Evolutionary conservation across 331 rosid species (phyloP).

Genomic region (Saraca asoca): DNA sequence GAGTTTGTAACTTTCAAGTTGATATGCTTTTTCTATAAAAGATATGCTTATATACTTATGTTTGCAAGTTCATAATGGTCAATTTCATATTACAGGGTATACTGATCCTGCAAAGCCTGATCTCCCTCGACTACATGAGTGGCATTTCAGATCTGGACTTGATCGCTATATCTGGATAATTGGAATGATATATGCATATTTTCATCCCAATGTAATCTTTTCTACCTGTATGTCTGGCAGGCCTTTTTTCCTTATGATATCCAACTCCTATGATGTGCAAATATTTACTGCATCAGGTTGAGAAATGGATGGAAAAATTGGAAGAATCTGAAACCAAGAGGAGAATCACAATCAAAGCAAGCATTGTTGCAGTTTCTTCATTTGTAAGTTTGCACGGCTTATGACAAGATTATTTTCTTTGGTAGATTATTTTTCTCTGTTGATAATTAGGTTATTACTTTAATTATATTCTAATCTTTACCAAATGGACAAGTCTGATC

Average conservation of each 20-base stretch:
- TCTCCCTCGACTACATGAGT: constrained; percentile 82
- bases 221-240: constrained; percentile 29
- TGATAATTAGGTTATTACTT: constrained; percentile 1
- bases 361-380: constrained; percentile 58
- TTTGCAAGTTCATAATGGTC: constrained; percentile 27
- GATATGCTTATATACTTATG: constrained; percentile 20
- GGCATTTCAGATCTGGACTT: constrained; percentile 99
- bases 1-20: constrained; percentile 33
- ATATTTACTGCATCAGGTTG: constrained; percentile 59
- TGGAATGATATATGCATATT: constrained; percentile 97
- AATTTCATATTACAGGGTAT: constrained; percentile 63
- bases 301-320: constrained; percentile 96
- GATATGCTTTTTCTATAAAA: constrained; percentile 9
- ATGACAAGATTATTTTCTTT: constrained; percentile 24
- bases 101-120: constrained; percentile 96
- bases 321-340: constrained; percentile 87
- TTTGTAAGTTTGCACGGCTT: constrained; percentile 66
- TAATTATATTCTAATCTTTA: constrained; percentile 23
- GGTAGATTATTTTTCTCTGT: constrained; percentile 7
- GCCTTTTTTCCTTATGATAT: constrained; percentile 25
- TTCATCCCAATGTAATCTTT: constrained; percentile 86
- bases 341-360: constrained; percentile 76
- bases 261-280: constrained; percentile 24
- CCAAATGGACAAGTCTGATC: constrained; percentile 13
- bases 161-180: constrained; percentile 98